These are phyloP conservation scores for Ceratocystis eucalypticola DNA, from an alignment of 2,329 filamentous ascomycete genomes.

Conservation along the genomic window DNA sequence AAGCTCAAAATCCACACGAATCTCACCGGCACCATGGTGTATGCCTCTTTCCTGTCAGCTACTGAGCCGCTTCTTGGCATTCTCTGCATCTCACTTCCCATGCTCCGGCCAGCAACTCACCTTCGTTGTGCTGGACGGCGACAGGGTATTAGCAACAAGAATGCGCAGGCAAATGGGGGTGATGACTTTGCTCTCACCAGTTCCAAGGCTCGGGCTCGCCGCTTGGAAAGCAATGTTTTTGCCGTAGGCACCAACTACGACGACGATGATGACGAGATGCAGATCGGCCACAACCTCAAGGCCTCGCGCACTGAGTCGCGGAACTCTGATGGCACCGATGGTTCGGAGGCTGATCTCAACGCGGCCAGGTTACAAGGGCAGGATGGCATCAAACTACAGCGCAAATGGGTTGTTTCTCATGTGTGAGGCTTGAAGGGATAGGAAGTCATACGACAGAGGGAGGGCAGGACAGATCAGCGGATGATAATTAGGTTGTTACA, in stretches of 20 bases:
- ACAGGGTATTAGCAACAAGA: background rate
- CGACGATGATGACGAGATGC: slow-evolving; percentile 18
- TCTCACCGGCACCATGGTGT: slow-evolving; percentile 22
- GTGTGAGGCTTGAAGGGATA: background rate
- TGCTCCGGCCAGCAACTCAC: slow-evolving; percentile 21
- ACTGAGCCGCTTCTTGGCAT: slow-evolving; percentile 22
- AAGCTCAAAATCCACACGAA: slow-evolving; percentile 23
- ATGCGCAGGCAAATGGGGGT: background rate
- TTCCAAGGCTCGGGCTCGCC: background rate
- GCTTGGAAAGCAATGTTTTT: slow-evolving; percentile 9
- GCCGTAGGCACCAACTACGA: slow-evolving; percentile 18
- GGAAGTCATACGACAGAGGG: background rate
- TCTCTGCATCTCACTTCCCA: slow-evolving; percentile 22
- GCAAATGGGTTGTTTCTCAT: slow-evolving; percentile 19
- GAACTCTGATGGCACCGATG: slow-evolving; percentile 16
- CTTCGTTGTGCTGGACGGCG: background rate
- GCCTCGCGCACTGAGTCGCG: slow-evolving; percentile 13
- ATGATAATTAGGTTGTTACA: too few species aligned
- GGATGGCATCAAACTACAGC: slow-evolving; percentile 17
- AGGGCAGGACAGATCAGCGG: background rate
- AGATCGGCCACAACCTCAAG: slow-evolving; percentile 16
- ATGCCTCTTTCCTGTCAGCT: slow-evolving; percentile 22
- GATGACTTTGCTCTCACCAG: background rate
- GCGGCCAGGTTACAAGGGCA: slow-evolving; percentile 6
- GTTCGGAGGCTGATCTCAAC: slow-evolving; percentile 15